Evolutionary conservation across 2,329 filamentous ascomycete species (phyloP).

Genomic region (Penicillium nordicum): DNA sequence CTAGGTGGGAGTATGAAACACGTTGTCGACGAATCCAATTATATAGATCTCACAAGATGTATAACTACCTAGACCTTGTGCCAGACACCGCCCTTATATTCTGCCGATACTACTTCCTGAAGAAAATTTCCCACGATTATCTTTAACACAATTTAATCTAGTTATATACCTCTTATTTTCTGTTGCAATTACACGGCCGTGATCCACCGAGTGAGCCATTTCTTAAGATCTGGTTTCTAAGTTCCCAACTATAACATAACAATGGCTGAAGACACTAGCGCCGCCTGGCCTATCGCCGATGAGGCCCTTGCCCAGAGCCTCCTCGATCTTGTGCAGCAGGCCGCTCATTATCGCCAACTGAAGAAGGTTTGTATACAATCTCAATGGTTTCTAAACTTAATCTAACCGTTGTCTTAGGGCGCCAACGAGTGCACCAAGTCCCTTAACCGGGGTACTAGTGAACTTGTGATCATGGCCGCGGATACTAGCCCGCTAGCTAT

Average conservation of each 20-base stretch:
- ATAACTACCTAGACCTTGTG: no score
- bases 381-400: neutral
- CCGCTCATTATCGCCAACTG: constrained; percentile 57
- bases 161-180: neutral
- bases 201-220: neutral
- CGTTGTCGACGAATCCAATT: no score
- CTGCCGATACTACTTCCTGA: no score
- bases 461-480: constrained; percentile 52
- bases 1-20: no score
- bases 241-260: constrained; percentile 10
- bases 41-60: no score
- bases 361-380: neutral
- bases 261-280: constrained; percentile 34
- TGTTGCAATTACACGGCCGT: neutral
- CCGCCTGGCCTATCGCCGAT: constrained; percentile 69
- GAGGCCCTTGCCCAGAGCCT: constrained; percentile 74
- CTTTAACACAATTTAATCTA: neutral
- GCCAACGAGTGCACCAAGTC: neutral
- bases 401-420: neutral
- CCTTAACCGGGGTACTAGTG: neutral
- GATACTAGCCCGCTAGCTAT: constrained; percentile 87
- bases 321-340: constrained; percentile 76
- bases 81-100: no score
- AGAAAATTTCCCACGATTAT: neutral
- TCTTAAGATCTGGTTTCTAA: neutral